Evolutionary conservation across 257 asterid genomes (phyloP), one percentile per base, ranked within the genome.

Genomic region (Solanum dulcamara): DNA sequence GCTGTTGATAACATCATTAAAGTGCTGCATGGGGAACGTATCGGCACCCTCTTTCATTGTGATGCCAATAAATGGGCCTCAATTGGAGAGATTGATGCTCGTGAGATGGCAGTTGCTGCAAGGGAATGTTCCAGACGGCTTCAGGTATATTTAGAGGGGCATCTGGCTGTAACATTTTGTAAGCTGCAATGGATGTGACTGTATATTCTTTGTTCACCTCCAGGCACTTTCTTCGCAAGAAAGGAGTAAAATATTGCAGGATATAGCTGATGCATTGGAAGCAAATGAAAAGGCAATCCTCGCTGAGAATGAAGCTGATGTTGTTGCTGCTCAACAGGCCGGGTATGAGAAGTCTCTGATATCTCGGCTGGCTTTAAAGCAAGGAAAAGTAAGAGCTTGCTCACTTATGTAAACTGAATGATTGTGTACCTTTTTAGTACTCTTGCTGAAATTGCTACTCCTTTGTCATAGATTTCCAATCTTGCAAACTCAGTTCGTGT

Each of bases 21-120:
- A 87, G 97, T 93, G 84, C 86, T 94, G n/a, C 88, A 89, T 64
- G 98, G 97, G 48, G 89, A 91, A 88, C 85, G 91, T 51, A 85
- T 94, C n/a, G 98, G 98, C 72, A 93, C 98, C 10, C 93, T 94
- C 75, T 94, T 94, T 81, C 98, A 94, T 86, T 86, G 87, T 81
- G 98, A 94, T 85, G 95, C 98, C 44, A 88, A 88, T 82, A 83
- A 83, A n/a, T 94, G 93, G 98, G 84, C 35, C 81, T 87, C 89
- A 67, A 32, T 70, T 37, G 90, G 85, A 62, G 98, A 94, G 46
- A 77, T 83, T 33, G 89, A 88, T 80, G 90, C 92, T 22, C 90
- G 90, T 24, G 97, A 90, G 77, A 92, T 94, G 96, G 98, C 96
- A 51, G 86, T 89, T 86, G 93, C 96, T 79, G 98, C 98, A 13